phyloP scores from a whole-genome alignment of 2,329 filamentous ascomycete species.

The Colletotrichum sp. region DNA sequence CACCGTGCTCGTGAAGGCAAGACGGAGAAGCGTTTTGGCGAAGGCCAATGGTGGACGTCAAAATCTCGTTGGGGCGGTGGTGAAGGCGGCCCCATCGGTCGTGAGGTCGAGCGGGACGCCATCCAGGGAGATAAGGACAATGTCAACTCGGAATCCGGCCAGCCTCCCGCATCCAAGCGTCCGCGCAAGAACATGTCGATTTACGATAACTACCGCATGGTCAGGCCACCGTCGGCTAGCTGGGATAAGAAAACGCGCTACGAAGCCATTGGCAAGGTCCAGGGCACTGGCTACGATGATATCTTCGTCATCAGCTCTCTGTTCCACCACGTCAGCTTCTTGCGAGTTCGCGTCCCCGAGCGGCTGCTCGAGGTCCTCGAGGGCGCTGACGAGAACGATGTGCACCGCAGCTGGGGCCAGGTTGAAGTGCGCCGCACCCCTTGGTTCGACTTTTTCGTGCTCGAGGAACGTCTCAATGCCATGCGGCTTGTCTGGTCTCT shows the following conservation, averaged over 20 bases:
- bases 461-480: conserved; percentile 59
- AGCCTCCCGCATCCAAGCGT: conserved; percentile 45
- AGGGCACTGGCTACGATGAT: conserved; percentile 59
- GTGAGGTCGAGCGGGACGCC: conserved; percentile 59
- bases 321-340: conserved; percentile 65
- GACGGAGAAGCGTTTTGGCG: conserved; percentile 60
- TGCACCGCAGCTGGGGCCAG: conserved; percentile 51
- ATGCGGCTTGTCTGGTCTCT: conserved; percentile 64
- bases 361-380: conserved; percentile 58
- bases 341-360: conserved; percentile 63
- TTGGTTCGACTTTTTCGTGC: conserved; percentile 67
- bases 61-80: conserved; percentile 69
- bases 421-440: conserved; percentile 61
- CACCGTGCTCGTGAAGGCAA: conserved; percentile 65
- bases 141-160: conserved; percentile 23
- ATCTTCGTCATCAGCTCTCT: conserved; percentile 65
- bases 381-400: conserved; percentile 44
- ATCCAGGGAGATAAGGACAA: conserved; percentile 52
- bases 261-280: conserved; percentile 57
- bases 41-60: conserved; percentile 66
- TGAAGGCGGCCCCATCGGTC: conserved; percentile 65
- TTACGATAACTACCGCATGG: conserved; percentile 69
- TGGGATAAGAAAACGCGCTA: conserved; percentile 69
- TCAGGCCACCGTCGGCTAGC: conserved; percentile 59
- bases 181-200: conserved; percentile 60